These are phyloP conservation scores for Striga hermonthica DNA, from an alignment of 305 asterid genomes.

Conservation along the genomic window DNA sequence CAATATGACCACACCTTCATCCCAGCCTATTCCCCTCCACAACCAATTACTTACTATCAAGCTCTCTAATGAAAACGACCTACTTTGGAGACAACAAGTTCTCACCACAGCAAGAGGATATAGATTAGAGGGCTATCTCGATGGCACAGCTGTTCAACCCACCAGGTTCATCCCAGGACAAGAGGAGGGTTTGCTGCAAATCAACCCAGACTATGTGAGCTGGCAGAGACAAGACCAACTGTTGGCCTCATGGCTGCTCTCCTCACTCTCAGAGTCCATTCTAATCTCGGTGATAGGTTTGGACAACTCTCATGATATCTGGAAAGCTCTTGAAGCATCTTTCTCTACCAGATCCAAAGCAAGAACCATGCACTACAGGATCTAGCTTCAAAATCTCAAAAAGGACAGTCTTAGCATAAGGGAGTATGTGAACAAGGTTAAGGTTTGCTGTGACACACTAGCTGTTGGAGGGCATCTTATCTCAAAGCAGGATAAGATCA, in stretches of 20 bases:
- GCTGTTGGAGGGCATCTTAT: too few species aligned
- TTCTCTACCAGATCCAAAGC: too few species aligned
- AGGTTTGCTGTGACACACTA: too few species aligned
- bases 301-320: background rate
- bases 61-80: background rate
- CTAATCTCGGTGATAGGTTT: background rate
- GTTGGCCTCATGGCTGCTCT: background rate
- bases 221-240: constrained; percentile 1
- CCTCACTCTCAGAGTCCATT: background rate
- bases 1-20: too few species aligned
- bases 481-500: too few species aligned
- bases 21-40: background rate
- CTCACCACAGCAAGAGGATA: background rate
- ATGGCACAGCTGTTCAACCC: background rate
- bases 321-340: background rate
- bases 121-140: background rate
- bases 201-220: background rate
- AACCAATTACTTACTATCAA: background rate
- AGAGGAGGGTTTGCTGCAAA: background rate
- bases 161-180: background rate
- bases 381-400: too few species aligned
- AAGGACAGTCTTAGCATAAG: too few species aligned
- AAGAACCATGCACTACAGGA: too few species aligned
- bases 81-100: background rate
- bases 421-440: too few species aligned